Evolutionary conservation across 2,329 filamentous ascomycete genomes (phyloP).

Genomic region (Rhinocladiella mackenziei): DNA sequence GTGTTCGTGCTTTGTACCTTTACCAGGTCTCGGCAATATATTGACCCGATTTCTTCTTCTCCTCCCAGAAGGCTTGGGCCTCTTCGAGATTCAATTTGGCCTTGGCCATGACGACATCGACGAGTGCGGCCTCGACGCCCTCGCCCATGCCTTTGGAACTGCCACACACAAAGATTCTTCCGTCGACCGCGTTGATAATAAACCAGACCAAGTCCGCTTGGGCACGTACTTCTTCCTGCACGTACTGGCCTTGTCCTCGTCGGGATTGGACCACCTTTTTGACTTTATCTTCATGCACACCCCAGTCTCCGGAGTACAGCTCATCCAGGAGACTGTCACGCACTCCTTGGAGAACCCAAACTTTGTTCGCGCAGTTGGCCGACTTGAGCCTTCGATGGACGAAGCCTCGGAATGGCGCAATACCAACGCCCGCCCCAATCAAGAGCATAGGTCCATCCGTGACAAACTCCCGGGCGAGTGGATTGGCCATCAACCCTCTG

Average conservation of each 20-base stretch:
- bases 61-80: slow-evolving; percentile 80
- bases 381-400: slow-evolving; percentile 91
- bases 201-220: slow-evolving; percentile 98
- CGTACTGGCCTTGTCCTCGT: slow-evolving; percentile 77
- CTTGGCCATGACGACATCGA: slow-evolving; percentile 90
- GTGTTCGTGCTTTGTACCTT: slow-evolving; percentile 1
- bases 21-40: slow-evolving; percentile 69
- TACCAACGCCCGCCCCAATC: slow-evolving; percentile 92
- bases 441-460: slow-evolving; percentile 95
- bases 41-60: slow-evolving; percentile 88
- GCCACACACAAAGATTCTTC: slow-evolving; percentile 92
- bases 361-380: slow-evolving; percentile 95
- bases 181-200: slow-evolving; percentile 93
- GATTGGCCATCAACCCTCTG: slow-evolving; percentile 96
- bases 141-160: slow-evolving; percentile 97
- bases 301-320: slow-evolving; percentile 94
- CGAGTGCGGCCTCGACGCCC: slow-evolving; percentile 80
- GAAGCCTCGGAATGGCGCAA: slow-evolving; percentile 96
- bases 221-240: slow-evolving; percentile 87
- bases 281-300: slow-evolving; percentile 81
- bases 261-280: slow-evolving; percentile 77
- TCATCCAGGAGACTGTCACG: slow-evolving; percentile 94
- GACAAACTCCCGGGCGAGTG: slow-evolving; percentile 84
- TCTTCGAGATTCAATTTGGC: slow-evolving; percentile 79
- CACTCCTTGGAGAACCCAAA: slow-evolving; percentile 92